Base-by-base conservation (phyloP, 495 filamentous ascomycete species). In the Neurospora cerealis region DNA sequence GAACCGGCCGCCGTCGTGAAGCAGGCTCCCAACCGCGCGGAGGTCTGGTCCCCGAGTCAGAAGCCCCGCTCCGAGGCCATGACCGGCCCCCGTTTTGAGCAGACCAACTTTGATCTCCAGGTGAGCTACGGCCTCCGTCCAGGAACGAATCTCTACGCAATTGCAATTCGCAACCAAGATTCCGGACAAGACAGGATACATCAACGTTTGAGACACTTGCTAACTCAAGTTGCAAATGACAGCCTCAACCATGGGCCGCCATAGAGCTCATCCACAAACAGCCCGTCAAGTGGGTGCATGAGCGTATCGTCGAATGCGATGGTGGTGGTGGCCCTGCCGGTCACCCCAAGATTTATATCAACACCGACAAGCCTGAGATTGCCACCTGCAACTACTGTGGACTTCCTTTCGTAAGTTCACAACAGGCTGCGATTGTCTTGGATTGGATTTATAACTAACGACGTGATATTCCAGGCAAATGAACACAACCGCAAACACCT, bases 261-360 rank as follows among this genome's bases (percentile, higher is more conserved):
- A 98, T 98, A 75, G 93, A 96, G 73, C 88, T 99, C 81, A 96
- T 99, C 78, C 96, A 99, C 86, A 91, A 92, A 83, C 92, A 98
- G 83, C 96, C 94, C 9, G 96, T 99, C 41, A 88, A 91, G 79
- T 99, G 95, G 94, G 92, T 89, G 70, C 91, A 96, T 82, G 88
- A 92, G 74, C 85, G 89, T 70, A 81, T 93, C 42, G 95, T 96
- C 66, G 90, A 89, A 72, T 99, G 96, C 80, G 94, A 98, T 80
- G 96, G 96, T 72, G 96, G 96, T 71, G 96, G 96, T 74, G 96
- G 96, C 24, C 92, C 95, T 70, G 85, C 93, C 42, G 96, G 96
- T 36, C 96, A 99, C 83, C 96, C 96, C 46, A 88, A 88, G 79
- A 91, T 99, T 82, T 99, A 92, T 82, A 99, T 99, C 88, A 99